A percentile compares a stretch with the other conserved stretches of the same genome.
phyloP scores from a whole-genome alignment of 768 basidiomycete species.

The Boletus insuetus region DNA sequence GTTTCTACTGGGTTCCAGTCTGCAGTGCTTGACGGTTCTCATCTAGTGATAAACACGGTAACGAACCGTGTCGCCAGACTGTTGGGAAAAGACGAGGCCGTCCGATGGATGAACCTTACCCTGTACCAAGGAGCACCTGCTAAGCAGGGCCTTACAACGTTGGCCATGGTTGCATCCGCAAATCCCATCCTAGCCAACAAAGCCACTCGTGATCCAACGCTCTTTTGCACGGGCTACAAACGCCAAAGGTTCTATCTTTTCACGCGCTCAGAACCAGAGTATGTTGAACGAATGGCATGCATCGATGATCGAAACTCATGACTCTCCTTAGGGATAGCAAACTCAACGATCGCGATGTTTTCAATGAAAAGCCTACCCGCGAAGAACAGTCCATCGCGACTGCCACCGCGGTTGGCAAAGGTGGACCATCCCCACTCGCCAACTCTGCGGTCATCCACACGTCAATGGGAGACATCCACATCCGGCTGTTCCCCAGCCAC shows the following conservation, averaged over 20 bases:
- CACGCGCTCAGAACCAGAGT: conserved; percentile 89
- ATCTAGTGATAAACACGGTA: conserved; percentile 84
- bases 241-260: conserved; percentile 93
- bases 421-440: conserved; percentile 69
- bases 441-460: conserved; percentile 90
- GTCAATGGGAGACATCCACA: conserved; percentile 88
- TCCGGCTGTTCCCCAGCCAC: conserved; percentile 85
- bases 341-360: conserved; percentile 89
- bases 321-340: conserved; percentile 65
- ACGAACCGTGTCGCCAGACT: conserved; percentile 89
- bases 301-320: background rate
- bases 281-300: conserved; percentile 31
- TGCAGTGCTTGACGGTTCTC: background rate
- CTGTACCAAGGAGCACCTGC: conserved; percentile 93
- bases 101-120: conserved; percentile 83
- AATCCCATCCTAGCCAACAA: conserved; percentile 93
- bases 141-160: conserved; percentile 80
- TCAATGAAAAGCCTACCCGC: conserved; percentile 95
- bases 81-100: conserved; percentile 90
- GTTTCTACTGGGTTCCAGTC: conserved; percentile 11
- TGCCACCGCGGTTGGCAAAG: conserved; percentile 45
- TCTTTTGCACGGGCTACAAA: conserved; percentile 93
- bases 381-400: conserved; percentile 91
- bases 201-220: conserved; percentile 79
- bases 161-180: conserved; percentile 93